Evolutionary conservation across 2,329 filamentous ascomycete genomes (phyloP), one percentile per base, ranked within the genome.

Genomic region (Sporothrix luriei): DNA sequence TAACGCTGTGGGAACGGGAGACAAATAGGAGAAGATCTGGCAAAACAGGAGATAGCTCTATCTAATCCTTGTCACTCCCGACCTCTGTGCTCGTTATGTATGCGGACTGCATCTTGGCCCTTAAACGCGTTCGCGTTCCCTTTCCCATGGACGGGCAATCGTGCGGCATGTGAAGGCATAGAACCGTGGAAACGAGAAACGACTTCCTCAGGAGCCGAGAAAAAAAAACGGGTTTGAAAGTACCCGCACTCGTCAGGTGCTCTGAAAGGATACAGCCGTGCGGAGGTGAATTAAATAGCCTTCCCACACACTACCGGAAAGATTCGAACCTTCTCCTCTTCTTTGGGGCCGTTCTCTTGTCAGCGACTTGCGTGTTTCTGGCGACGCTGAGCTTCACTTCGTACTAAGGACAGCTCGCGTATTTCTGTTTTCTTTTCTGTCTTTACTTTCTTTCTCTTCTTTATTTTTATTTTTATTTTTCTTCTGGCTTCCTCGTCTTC

Each of bases 351-450:
- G 19, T 26, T 29, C 59, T 33, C 59, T 26, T 65, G 61, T 65
- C 43, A 51, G 19, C 26, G 10, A 5, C 62, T 38, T 65, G 46
- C 62, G 26, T 65, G 46, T 52, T 65, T 65, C 46, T 62, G 61
- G n/a, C 6, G 14, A n/a, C 16, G 16, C 24, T 24, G n/a, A 19
- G 6, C 21, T 43, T 19, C 11, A 24, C 40, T 16, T 14, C 33
- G 9, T 33, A 33, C 33, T 33, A 7, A 6, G 33, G 57, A 46
- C 57, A 10, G 21, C 4, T n/a, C n/a, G n/a, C n/a, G n/a, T n/a
- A n/a, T n/a, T n/a, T n/a, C n/a, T n/a, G n/a, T n/a, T n/a, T n/a
- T n/a, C n/a, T n/a, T n/a, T n/a, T n/a, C n/a, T 13, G n/a, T 26
- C 21, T 16, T 46, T 26, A 40, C 38, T 40, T n/a, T n/a, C n/a